Conservation (phyloP, 2,329 filamentous ascomycete genomes). For the Sporothrix euskadiensis region DNA sequence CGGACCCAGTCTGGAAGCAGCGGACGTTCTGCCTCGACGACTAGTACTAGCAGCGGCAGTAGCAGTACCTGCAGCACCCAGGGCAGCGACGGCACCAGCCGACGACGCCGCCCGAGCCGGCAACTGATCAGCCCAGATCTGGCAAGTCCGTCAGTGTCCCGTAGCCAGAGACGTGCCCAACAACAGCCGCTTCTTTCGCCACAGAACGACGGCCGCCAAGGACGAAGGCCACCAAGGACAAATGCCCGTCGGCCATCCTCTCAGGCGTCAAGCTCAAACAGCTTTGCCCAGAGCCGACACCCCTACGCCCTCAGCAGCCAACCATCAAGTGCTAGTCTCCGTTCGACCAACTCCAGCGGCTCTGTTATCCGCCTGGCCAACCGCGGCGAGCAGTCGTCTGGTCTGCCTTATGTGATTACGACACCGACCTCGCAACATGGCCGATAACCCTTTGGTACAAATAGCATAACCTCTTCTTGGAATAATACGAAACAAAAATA, state of each 20-base stretch:
- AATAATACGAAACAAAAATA: not conserved
- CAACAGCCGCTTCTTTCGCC: not conserved
- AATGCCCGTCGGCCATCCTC: not conserved
- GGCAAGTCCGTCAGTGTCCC: not conserved
- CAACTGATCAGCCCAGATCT: not conserved
- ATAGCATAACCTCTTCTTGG: not conserved
- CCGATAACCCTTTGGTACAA: not conserved
- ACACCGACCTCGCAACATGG: not conserved
- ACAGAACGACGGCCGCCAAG: not conserved
- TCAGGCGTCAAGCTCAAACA: conserved; percentile 39
- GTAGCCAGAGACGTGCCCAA: not conserved
- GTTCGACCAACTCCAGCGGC: conserved; percentile 43
- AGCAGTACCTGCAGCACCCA: conserved; percentile 3
- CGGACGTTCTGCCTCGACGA: not conserved
- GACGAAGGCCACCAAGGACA: not conserved
- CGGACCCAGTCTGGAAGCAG: conserved; percentile 8
- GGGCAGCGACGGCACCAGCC: conserved; percentile 25
- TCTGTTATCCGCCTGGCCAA: conserved; percentile 54
- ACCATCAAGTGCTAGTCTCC: conserved; percentile 45
- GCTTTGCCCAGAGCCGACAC: conserved; percentile 47
- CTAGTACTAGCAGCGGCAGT: not conserved
- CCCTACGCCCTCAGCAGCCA: conserved; percentile 45
- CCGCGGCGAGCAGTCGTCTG: conserved; percentile 37
- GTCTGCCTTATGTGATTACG: conserved; percentile 44
- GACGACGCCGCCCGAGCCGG: conserved; percentile 8